Evolutionary conservation across 345 rosid genomes (phyloP).

Genomic region (Brassica carinata): DNA sequence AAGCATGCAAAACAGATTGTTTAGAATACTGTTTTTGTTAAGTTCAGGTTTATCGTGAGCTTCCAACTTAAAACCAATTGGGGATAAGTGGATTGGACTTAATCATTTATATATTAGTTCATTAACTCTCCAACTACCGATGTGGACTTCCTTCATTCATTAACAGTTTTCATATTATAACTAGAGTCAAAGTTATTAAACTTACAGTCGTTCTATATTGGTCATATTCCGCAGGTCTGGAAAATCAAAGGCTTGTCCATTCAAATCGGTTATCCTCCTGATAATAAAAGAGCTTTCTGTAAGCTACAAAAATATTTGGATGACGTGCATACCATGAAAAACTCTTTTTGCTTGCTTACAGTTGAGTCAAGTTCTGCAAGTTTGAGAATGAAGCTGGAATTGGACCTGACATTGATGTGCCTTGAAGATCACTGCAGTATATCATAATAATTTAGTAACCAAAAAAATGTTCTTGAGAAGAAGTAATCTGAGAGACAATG

Average conservation of each 20-base stretch:
- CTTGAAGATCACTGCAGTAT: conserved; percentile 67
- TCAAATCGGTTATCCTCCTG: conserved; percentile 77
- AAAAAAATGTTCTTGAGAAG: background rate
- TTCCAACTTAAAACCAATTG: too few species aligned
- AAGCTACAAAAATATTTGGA: background rate
- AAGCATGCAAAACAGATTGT: background rate
- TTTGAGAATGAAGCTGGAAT: conserved; percentile 57
- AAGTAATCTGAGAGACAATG: background rate
- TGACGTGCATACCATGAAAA: background rate
- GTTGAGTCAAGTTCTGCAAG: conserved; percentile 47
- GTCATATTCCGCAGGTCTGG: conserved; percentile 51
- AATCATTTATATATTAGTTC: too few species aligned
- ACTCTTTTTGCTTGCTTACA: conserved; percentile 52
- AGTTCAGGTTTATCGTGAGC: too few species aligned
- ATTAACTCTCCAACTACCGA: too few species aligned
- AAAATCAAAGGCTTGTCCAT: conserved; percentile 51
- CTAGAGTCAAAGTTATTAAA: background rate
- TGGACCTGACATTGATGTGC: conserved; percentile 86
- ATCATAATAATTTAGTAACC: background rate
- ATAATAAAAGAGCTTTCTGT: background rate
- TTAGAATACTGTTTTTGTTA: background rate
- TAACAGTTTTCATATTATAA: too few species aligned
- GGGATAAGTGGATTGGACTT: too few species aligned
- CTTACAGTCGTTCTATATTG: conserved; percentile 52
- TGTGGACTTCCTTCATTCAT: too few species aligned